phyloP scores from a whole-genome alignment of 805 yeast genomes.

The Candida taoyuanica region DNA sequence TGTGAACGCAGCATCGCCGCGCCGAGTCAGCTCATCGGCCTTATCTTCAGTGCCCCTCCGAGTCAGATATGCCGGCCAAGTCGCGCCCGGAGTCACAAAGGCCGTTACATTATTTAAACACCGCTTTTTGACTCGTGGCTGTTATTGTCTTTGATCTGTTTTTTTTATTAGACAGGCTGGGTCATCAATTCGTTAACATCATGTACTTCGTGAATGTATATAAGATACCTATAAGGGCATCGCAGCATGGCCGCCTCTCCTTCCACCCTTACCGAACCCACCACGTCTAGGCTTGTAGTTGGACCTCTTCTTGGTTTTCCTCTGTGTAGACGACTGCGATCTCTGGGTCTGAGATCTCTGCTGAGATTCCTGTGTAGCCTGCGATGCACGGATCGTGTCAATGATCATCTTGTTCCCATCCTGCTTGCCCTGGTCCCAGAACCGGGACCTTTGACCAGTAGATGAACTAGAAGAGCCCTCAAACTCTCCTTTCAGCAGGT shows the following conservation, averaged over 20 bases:
- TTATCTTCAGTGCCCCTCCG: not conserved
- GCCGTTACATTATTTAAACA: too few species aligned
- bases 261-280: not conserved
- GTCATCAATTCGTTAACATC: not conserved
- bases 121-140: too few species aligned
- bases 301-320: not conserved
- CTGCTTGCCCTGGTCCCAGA: slow-evolving; percentile 15
- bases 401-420: slow-evolving; percentile 17
- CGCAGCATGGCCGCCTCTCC: not conserved
- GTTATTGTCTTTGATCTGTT: not conserved
- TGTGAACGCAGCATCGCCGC: too few species aligned
- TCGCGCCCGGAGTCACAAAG: not conserved
- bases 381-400: slow-evolving; percentile 22
- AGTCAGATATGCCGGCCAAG: too few species aligned
- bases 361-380: slow-evolving; percentile 7
- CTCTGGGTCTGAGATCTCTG: slow-evolving; percentile 1
- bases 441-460: slow-evolving; percentile 17
- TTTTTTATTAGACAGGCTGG: too few species aligned
- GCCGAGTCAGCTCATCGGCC: not conserved
- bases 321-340: not conserved
- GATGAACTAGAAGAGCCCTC: slow-evolving; percentile 11
- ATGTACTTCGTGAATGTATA: not conserved
- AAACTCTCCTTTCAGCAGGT: slow-evolving; percentile 12
- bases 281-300: not conserved
- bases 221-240: slow-evolving; percentile 1